Evolutionary conservation across 495 filamentous ascomycete genomes (phyloP), one percentile per base, ranked within the genome.

Genomic region (Neurospora sp.): DNA sequence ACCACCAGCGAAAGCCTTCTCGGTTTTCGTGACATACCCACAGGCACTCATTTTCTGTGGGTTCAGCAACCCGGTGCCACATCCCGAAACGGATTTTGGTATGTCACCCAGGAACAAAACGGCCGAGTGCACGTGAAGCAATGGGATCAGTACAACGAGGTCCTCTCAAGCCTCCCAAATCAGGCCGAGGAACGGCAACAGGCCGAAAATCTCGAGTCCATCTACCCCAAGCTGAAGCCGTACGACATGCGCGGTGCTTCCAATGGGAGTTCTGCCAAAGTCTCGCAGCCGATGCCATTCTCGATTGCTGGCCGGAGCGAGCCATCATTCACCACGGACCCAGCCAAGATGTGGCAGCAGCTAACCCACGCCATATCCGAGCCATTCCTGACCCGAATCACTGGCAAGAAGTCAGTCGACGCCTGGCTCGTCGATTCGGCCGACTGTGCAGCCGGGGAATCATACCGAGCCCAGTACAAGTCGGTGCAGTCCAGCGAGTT

Each of bases 71-170:
- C 86, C 2, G 82, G 85, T 18, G 79, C 79, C 20, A 79, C 79
- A 31, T 84, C 84, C 8, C 85, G 90, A 20, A 87, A 85, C 74
- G 90, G 88, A 14, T 88, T 85, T 73, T 92, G 90, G 90, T 85
- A 91, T 77, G 72, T 80, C 49, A 83, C 88, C 3, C 74, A 77
- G 20, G 54, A 66, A 18, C 35, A 73, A 2, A 75, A 74, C 39
- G 81, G 82, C 2, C 78, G 82, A 37, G 80, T 89, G 14, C 83
- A 88, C 72, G 79, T 90, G 54, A 88, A 88, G 79, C 84, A 86
- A 77, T 92, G 90, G 90, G 85, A 91, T 76, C 84, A 74, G 70
- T 90, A 81, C 72, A 82, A 85, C 75, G 86, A 88, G 72, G 75
- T 83, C 41, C 77, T 89, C 6, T 79, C 77, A 18, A 84, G 85